Percentiles rank a stretch among this genome's conserved stretches.
These are phyloP conservation scores for Capsicum rhomboideum DNA, from an alignment of 257 asterid genomes.

Conservation along the genomic window DNA sequence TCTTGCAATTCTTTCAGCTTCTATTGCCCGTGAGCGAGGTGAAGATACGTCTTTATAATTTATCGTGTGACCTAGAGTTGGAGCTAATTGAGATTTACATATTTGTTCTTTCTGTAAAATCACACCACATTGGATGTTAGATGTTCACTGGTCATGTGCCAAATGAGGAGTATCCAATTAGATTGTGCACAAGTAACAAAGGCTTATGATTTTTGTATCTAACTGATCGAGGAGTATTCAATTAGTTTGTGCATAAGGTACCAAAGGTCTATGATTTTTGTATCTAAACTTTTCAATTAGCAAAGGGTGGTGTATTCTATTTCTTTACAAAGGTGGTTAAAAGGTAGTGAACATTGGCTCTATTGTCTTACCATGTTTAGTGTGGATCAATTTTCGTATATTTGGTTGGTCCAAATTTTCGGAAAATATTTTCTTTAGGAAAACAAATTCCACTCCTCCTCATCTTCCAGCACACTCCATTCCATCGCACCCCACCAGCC, in stretches of 20 bases:
- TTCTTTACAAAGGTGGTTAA: not conserved
- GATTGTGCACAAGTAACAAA: not conserved
- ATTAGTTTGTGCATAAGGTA: not conserved
- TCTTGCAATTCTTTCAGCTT: constrained; percentile 86
- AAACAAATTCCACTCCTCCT: not conserved
- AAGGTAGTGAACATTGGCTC: not conserved
- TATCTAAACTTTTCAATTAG: not conserved
- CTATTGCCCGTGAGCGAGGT: constrained; percentile 82
- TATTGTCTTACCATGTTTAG: not conserved
- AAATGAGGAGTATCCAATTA: not conserved
- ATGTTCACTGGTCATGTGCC: not conserved
- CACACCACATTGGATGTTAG: not conserved
- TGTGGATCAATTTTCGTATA: not conserved
- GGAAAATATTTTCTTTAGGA: not conserved
- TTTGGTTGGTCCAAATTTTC: not conserved
- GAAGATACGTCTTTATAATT: constrained; percentile 35
- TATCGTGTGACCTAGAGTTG: not conserved
- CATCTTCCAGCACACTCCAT: not conserved
- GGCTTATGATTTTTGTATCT: not conserved
- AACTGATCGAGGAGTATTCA: not conserved
- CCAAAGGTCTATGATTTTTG: not conserved
- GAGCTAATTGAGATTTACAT: not conserved
- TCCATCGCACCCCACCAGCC: not conserved
- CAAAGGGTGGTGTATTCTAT: not conserved
- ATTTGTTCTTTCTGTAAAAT: not conserved